A percentile compares a stretch with the other conserved stretches of the same genome.
These are phyloP conservation scores for Kodamaea ohmeri DNA, from an alignment of 1,139 yeast species.

Conservation along the genomic window DNA sequence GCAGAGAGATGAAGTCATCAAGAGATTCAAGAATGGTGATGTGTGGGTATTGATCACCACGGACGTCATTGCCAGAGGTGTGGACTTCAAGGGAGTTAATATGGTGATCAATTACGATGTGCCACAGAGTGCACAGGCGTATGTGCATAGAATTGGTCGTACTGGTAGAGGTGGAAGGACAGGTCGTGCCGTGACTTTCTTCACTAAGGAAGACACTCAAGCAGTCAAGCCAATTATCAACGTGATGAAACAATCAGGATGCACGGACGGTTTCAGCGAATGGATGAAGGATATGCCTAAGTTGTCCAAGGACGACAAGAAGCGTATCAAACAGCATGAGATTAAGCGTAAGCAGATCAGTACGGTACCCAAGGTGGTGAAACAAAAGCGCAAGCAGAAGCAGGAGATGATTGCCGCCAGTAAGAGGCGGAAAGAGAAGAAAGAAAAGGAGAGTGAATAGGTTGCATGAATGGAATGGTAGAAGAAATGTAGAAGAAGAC, in stretches of 20 bases:
- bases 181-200: slow-evolving; percentile 88
- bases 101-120: slow-evolving; percentile 95
- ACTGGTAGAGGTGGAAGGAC: slow-evolving; percentile 92
- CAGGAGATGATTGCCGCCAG: slow-evolving; percentile 78
- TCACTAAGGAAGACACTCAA: slow-evolving; percentile 81
- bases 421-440: slow-evolving; percentile 52
- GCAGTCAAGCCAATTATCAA: slow-evolving; percentile 82
- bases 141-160: slow-evolving; percentile 97
- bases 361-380: slow-evolving; percentile 76
- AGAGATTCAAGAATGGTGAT: slow-evolving; percentile 82
- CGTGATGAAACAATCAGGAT: slow-evolving; percentile 93
- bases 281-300: slow-evolving; percentile 86
- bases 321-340: slow-evolving; percentile 57
- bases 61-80: slow-evolving; percentile 94
- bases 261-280: slow-evolving; percentile 58
- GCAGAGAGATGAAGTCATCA: slow-evolving; percentile 84
- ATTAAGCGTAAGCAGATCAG: slow-evolving; percentile 72
- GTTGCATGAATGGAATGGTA: too few species aligned
- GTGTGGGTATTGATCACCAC: slow-evolving; percentile 96
- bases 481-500: too few species aligned
- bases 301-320: slow-evolving; percentile 64
- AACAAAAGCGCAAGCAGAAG: slow-evolving; percentile 60
- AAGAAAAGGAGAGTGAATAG: neutral
- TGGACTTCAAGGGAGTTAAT: slow-evolving; percentile 94
- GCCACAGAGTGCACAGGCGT: slow-evolving; percentile 90